A percentile compares a stretch with the other conserved stretches of the same genome.
These are phyloP conservation scores for Athelia sp. DNA, from an alignment of 1,284 basidiomycete species.

Conservation along the genomic window DNA sequence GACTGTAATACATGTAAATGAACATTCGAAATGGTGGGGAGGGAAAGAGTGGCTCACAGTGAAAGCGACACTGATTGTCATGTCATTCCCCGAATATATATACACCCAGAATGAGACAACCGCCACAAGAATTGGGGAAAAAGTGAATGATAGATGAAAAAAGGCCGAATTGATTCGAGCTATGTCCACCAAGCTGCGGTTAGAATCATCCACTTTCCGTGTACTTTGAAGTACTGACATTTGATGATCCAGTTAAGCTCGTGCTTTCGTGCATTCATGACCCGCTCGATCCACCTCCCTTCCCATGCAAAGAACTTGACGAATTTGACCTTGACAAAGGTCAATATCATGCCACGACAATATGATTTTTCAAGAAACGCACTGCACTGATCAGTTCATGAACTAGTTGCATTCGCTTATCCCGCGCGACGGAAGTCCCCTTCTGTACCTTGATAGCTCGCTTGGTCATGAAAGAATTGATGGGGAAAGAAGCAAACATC, in stretches of 20 bases:
- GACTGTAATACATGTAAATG: conserved; percentile 33
- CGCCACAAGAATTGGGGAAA: conserved; percentile 65
- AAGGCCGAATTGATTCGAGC: conserved; percentile 61
- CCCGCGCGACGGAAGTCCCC: conserved; percentile 66
- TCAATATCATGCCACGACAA: not conserved
- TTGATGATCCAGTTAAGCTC: conserved; percentile 74
- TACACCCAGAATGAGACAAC: conserved; percentile 64
- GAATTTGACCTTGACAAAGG: conserved; percentile 56
- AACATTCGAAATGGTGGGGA: conserved; percentile 3
- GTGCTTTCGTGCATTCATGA: conserved; percentile 48
- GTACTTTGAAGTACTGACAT: conserved; percentile 28
- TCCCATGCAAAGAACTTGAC: conserved; percentile 90
- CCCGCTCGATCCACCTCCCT: conserved; percentile 62
- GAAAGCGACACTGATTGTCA: conserved; percentile 66
- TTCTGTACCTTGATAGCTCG: conserved; percentile 71
- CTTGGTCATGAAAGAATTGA: conserved; percentile 62
- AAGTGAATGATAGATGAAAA: conserved; percentile 60
- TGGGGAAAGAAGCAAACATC: conserved; percentile 68
- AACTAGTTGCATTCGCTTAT: conserved; percentile 81
- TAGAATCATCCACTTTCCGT: not conserved
- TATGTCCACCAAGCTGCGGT: conserved; percentile 17
- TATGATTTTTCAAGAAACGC: conserved; percentile 12
- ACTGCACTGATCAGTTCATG: conserved; percentile 81
- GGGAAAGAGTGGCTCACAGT: conserved; percentile 40
- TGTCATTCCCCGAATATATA: conserved; percentile 56